Evolutionary conservation across 352 stramenopile genomes (phyloP).

Genomic region (Pythium grandisporangium): DNA sequence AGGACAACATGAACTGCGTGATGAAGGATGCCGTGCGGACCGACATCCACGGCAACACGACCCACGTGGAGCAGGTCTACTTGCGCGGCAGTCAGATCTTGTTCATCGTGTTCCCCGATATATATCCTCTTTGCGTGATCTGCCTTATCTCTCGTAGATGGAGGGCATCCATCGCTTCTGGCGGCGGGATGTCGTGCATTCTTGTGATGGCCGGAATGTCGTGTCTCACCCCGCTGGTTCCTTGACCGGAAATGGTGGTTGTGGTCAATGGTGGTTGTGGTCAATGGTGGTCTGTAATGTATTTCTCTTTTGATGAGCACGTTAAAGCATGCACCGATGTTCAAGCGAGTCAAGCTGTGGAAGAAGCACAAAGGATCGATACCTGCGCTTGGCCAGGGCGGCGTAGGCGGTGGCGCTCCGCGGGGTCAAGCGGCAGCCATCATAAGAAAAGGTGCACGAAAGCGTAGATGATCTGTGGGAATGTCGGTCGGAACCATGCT

Average conservation of each 20-base stretch:
- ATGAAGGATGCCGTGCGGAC: slow-evolving; percentile 82
- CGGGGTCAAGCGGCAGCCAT: slow-evolving; percentile 72
- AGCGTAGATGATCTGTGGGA: too few relatives aligned
- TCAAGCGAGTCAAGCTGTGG: slow-evolving; percentile 83
- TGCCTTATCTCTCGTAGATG: background rate
- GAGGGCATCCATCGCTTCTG: too few relatives aligned
- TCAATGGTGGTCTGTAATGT: slow-evolving; percentile 10
- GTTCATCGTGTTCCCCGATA: slow-evolving; percentile 84
- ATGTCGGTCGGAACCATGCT: too few relatives aligned
- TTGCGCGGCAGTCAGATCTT: slow-evolving; percentile 80
- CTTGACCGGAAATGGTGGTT: too few relatives aligned
- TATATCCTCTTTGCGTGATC: slow-evolving; percentile 61
- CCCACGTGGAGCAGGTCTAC: slow-evolving; percentile 76
- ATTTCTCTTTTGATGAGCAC: slow-evolving; percentile 21
- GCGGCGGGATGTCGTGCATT: too few relatives aligned
- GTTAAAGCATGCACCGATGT: slow-evolving; percentile 85
- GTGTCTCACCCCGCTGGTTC: too few relatives aligned
- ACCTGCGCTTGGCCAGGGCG: slow-evolving; percentile 60
- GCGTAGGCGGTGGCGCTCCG: slow-evolving; percentile 36
- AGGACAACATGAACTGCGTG: slow-evolving; percentile 89
- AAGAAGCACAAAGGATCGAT: slow-evolving; percentile 82
- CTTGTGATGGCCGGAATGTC: too few relatives aligned
- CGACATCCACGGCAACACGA: slow-evolving; percentile 73
- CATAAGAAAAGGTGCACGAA: slow-evolving; percentile 68
- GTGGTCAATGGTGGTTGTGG: background rate